Base-by-base conservation (phyloP, 345 rosid species). In the Nephelium lappaceum region DNA sequence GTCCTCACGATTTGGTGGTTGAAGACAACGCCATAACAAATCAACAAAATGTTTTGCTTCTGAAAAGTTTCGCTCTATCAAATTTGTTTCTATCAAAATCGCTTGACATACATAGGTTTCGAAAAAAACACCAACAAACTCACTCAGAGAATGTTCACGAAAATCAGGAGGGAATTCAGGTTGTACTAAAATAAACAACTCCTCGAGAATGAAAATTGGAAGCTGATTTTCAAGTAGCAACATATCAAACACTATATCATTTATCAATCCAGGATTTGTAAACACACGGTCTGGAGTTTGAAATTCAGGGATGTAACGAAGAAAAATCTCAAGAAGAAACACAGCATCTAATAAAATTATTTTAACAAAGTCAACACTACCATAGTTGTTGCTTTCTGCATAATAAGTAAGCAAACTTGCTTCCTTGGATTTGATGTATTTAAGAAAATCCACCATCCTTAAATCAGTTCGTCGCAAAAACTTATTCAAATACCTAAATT, bases 21-120 rank as follows among this genome's bases (percentile, higher is more conserved):
- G 5, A 10, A 65, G 66, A 49, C 3, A 73, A 60, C n/a, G 67
- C 12, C 71, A 67, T 2, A 77, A 53, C 6, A 73, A 67, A 5
- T 81, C 77, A 72, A 81, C 68, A 67, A 73, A 11, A 73, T 73
- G 76, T 58, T n/a, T 12, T 12, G 58, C 69, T 41, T 57, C 5
- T 0, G 42, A 14, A 16, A 41, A 76, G 8, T 45, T 11, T 0
- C 2, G 1, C 6, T 18, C 38, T 19, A 72, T 8, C 12, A 14
- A n/a, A 14, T 14, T 21, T 1, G 12, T 1, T 0, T 24, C 66
- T 57, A 27, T 47, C 15, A 38, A 0, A 11, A 45, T 45, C 2
- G 5, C 51, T 45, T 45, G 5, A 45, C 51, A 45, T 45, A 45
- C 51, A 45, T 45, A 60, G 8, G 36, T 16, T 10, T 24, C 8